These are phyloP conservation scores for Phylloporus sp. DNA, from an alignment of 1,284 basidiomycete species.

Conservation along the genomic window DNA sequence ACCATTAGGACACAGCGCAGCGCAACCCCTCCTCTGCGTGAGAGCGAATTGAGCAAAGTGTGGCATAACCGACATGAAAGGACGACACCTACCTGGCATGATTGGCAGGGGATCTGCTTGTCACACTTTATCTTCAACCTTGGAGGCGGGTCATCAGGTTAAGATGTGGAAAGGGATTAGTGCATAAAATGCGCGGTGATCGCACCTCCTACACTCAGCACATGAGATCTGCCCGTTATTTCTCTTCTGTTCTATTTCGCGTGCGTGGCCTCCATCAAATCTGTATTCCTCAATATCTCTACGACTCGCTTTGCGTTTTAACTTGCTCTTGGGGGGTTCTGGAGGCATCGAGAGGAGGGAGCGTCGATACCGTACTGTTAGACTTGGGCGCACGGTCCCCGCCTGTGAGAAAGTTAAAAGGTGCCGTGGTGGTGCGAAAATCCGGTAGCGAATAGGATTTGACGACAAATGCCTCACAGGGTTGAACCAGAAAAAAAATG, in stretches of 20 bases:
- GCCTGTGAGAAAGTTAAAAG: slow-evolving; percentile 31
- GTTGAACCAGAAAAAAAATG: slow-evolving; percentile 10
- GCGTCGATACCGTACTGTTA: slow-evolving; percentile 6
- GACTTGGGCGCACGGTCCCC: slow-evolving; percentile 17
- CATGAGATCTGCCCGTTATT: slow-evolving; percentile 59
- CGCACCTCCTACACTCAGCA: slow-evolving; percentile 66
- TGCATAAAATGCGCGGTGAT: slow-evolving; percentile 43
- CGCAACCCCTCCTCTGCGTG: slow-evolving; percentile 61
- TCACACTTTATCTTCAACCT: slow-evolving; percentile 79
- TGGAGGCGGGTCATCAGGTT: slow-evolving; percentile 18
- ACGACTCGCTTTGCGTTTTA: slow-evolving; percentile 50
- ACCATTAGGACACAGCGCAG: slow-evolving; percentile 75
- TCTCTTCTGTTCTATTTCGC: slow-evolving; percentile 58
- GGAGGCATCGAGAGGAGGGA: slow-evolving; percentile 46
- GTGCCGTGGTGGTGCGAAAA: slow-evolving; percentile 35
- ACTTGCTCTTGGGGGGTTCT: slow-evolving; percentile 50
- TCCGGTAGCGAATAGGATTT: slow-evolving; percentile 19
- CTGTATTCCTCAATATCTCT: slow-evolving; percentile 52
- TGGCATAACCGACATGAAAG: background rate
- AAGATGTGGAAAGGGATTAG: slow-evolving; percentile 24
- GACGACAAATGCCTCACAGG: slow-evolving; percentile 11
- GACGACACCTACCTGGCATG: slow-evolving; percentile 54
- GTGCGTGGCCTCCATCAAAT: slow-evolving; percentile 52
- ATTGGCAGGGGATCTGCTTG: slow-evolving; percentile 75
- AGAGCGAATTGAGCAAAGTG: slow-evolving; percentile 6